These are phyloP conservation scores for Exophiala phaeomuriformis DNA, from an alignment of 2,329 filamentous ascomycete species.

Conservation along the genomic window DNA sequence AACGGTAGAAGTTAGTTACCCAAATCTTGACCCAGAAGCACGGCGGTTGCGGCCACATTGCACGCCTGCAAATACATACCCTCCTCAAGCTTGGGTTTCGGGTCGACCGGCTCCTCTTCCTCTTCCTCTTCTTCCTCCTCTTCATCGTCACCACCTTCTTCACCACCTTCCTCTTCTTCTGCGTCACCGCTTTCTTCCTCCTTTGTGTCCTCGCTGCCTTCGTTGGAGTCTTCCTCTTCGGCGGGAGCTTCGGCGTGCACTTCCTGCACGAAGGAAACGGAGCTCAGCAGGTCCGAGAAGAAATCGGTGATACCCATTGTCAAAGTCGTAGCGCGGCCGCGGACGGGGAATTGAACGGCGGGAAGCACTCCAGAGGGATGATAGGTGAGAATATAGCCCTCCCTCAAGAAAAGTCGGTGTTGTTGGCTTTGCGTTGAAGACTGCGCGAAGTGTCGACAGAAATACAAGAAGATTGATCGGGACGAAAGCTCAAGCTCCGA, in stretches of 20 bases:
- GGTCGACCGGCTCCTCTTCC: constrained; percentile 73
- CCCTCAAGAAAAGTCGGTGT: constrained; percentile 15
- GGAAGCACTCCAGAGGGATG: neutral
- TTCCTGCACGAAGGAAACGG: constrained; percentile 50
- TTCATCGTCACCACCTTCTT: constrained; percentile 51
- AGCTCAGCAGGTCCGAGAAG: constrained; percentile 58
- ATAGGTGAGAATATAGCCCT: neutral
- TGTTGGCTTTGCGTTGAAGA: neutral
- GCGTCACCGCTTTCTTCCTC: constrained; percentile 40
- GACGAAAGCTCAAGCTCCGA: neutral
- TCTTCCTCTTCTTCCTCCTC: constrained; percentile 67
- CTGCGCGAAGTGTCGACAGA: neutral
- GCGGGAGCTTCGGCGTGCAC: constrained; percentile 54
- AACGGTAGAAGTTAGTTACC: neutral
- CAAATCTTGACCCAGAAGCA: neutral
- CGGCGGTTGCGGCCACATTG: neutral
- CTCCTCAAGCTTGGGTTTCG: constrained; percentile 83
- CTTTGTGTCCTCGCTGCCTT: constrained; percentile 31
- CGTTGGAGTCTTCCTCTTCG: constrained; percentile 40
- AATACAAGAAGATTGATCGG: neutral
- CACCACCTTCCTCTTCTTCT: constrained; percentile 47
- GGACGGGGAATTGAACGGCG: neutral
- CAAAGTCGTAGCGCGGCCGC: constrained; percentile 7
- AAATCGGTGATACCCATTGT: constrained; percentile 59
- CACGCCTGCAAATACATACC: constrained; percentile 54